phyloP scores from a whole-genome alignment of 2,329 filamentous ascomycete species.

The Emergomyces africanus region DNA sequence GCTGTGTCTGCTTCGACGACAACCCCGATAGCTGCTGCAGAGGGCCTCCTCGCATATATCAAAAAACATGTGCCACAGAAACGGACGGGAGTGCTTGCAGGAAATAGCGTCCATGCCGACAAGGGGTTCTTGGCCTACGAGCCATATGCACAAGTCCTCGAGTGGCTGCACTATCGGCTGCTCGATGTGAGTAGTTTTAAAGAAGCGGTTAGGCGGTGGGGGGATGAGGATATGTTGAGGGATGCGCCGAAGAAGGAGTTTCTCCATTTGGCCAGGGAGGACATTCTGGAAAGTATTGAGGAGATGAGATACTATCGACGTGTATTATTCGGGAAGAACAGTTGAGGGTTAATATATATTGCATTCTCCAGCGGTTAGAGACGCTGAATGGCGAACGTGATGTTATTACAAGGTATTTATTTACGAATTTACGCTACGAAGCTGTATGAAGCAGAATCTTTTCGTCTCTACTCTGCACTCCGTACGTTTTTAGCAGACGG shows the following conservation, averaged over 20 bases:
- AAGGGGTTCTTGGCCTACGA: slow-evolving; percentile 61
- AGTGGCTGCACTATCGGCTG: slow-evolving; percentile 78
- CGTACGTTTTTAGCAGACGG: neutral
- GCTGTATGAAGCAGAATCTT: neutral
- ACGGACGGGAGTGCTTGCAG: slow-evolving; percentile 62
- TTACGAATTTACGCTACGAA: neutral
- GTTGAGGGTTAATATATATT: neutral
- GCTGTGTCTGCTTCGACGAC: slow-evolving; percentile 61
- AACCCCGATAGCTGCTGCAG: slow-evolving; percentile 59
- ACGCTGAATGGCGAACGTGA: neutral
- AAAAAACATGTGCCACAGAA: slow-evolving; percentile 54
- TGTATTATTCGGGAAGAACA: slow-evolving; percentile 44
- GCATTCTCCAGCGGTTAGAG: neutral
- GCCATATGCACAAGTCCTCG: slow-evolving; percentile 61
- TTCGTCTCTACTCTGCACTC: neutral
- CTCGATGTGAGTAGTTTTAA: slow-evolving; percentile 88
- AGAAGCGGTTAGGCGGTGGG: slow-evolving; percentile 79
- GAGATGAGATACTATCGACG: slow-evolving; percentile 77
- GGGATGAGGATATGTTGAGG: slow-evolving; percentile 44
- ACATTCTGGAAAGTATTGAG: slow-evolving; percentile 89
- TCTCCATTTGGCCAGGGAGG: slow-evolving; percentile 69
- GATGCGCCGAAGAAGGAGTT: slow-evolving; percentile 59
- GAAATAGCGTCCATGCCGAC: slow-evolving; percentile 89
- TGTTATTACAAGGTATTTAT: neutral
- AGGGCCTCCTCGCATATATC: slow-evolving; percentile 65